A percentile compares a stretch with the other conserved stretches of the same genome.
These are phyloP conservation scores for Suillus variegatus DNA, from an alignment of 768 basidiomycete genomes.

Conservation along the genomic window DNA sequence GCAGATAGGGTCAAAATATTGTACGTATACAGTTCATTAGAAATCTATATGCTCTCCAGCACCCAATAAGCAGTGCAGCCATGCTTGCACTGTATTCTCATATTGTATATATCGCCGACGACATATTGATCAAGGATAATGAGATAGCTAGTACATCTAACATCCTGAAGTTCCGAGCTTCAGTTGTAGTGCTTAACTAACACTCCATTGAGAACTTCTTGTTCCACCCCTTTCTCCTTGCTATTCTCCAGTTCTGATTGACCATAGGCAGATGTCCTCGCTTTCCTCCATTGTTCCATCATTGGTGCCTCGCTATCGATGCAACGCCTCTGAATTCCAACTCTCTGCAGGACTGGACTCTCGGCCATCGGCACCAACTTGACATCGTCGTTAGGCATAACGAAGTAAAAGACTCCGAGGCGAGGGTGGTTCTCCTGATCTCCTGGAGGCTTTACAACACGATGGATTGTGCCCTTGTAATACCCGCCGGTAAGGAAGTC, in stretches of 20 bases:
- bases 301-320: slow-evolving; percentile 47
- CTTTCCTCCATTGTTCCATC: slow-evolving; percentile 54
- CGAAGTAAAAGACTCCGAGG: slow-evolving; percentile 62
- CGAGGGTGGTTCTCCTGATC: slow-evolving; percentile 53
- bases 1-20: slow-evolving; percentile 2
- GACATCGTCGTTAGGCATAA: slow-evolving; percentile 50
- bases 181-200: slow-evolving; percentile 60
- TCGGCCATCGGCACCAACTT: slow-evolving; percentile 45
- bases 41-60: not conserved
- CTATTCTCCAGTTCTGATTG: slow-evolving; percentile 42
- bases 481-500: slow-evolving; percentile 63
- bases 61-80: not conserved
- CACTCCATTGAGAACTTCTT: slow-evolving; percentile 55
- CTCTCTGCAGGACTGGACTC: slow-evolving; percentile 50
- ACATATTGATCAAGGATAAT: not conserved
- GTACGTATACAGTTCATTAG: not conserved
- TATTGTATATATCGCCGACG: not conserved
- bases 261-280: slow-evolving; percentile 53
- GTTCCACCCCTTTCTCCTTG: slow-evolving; percentile 48
- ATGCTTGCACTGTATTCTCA: not conserved
- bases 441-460: slow-evolving; percentile 57
- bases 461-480: slow-evolving; percentile 61
- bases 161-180: slow-evolving; percentile 24
- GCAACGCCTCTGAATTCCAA: slow-evolving; percentile 40
- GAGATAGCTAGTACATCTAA: slow-evolving; percentile 9